These are phyloP conservation scores for Kurtzmaniella quercitrusa DNA, from an alignment of 1,139 yeast genomes.

Conservation along the genomic window DNA sequence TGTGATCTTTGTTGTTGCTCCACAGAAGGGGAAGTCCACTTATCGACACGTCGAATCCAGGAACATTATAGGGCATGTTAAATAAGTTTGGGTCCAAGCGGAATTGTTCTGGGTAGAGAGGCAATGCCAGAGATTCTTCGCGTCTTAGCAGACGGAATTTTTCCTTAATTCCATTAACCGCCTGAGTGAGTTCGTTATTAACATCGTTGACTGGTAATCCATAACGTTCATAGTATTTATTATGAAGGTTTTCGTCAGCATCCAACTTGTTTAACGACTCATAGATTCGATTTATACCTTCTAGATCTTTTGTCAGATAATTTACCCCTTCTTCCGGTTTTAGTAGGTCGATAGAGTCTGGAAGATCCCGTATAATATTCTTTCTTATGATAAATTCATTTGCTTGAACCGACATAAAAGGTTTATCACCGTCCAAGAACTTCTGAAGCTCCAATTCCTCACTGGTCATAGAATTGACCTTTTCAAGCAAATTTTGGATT, in stretches of 20 bases:
- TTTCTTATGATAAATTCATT: conserved; percentile 37
- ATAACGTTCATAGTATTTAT: conserved; percentile 33
- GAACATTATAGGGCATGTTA: conserved; percentile 36
- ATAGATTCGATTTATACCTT: conserved; percentile 30
- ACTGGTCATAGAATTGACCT: conserved; percentile 24
- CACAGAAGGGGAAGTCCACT: conserved; percentile 37
- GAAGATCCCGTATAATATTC: conserved; percentile 28
- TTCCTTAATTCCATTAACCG: conserved; percentile 32
- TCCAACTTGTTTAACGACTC: conserved; percentile 30
- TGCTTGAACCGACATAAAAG: conserved; percentile 30
- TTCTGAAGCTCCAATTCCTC: conserved; percentile 36
- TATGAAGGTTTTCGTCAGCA: conserved; percentile 35
- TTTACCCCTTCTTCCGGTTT: conserved; percentile 13
- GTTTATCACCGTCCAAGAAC: conserved; percentile 34
- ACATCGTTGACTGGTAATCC: conserved; percentile 32
- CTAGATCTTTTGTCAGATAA: conserved; percentile 14
- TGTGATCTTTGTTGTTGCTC: conserved; percentile 17
- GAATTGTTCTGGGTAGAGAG: conserved; percentile 25
- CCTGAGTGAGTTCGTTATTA: conserved; percentile 28
- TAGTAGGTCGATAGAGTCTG: conserved; percentile 36
- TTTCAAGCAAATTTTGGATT: conserved; percentile 6
- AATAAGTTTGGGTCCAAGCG: conserved; percentile 27
- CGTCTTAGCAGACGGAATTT: conserved; percentile 36
- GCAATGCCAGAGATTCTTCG: conserved; percentile 27
- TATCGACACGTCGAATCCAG: conserved; percentile 40